A percentile compares a stretch with the other conserved stretches of the same genome.
Conservation (phyloP, 2,329 filamentous ascomycete genomes). For the Coleophoma eucalyptorum region DNA sequence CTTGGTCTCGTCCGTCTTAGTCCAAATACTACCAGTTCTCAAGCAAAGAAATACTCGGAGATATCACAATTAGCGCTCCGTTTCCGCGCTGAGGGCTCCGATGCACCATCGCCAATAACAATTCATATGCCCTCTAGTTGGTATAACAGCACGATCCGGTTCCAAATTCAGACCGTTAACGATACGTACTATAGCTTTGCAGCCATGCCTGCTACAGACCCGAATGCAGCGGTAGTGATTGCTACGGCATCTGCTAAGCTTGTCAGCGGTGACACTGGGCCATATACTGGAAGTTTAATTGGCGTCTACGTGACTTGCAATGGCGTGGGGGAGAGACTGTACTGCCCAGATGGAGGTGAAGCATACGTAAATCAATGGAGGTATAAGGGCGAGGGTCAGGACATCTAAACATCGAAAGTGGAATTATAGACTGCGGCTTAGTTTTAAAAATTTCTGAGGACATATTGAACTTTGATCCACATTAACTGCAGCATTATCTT, state of each 20-base stretch:
- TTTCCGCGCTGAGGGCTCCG: constrained; percentile 1
- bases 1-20: constrained; percentile 14
- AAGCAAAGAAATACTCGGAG: neutral
- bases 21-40: neutral
- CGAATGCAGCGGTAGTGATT: neutral
- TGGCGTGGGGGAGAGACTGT: constrained; percentile 23
- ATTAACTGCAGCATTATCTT: no score
- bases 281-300: constrained; percentile 29
- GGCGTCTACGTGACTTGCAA: constrained; percentile 34
- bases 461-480: no score
- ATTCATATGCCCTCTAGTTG: neutral
- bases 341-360: constrained; percentile 24
- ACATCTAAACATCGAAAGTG: no score
- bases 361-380: constrained; percentile 22
- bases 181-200: constrained; percentile 1
- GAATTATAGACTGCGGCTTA: no score
- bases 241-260: neutral
- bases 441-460: no score
- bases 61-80: constrained; percentile 1
- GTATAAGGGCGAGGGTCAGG: neutral
- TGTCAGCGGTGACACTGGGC: constrained; percentile 15
- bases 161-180: neutral
- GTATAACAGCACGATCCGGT: neutral
- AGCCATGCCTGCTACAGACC: neutral
- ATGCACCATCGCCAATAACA: neutral